Percentiles rank a stretch among this genome's conserved stretches.
These are phyloP conservation scores for Ophioceras dolichostomum DNA, from an alignment of 2,329 filamentous ascomycete genomes.

Conservation along the genomic window DNA sequence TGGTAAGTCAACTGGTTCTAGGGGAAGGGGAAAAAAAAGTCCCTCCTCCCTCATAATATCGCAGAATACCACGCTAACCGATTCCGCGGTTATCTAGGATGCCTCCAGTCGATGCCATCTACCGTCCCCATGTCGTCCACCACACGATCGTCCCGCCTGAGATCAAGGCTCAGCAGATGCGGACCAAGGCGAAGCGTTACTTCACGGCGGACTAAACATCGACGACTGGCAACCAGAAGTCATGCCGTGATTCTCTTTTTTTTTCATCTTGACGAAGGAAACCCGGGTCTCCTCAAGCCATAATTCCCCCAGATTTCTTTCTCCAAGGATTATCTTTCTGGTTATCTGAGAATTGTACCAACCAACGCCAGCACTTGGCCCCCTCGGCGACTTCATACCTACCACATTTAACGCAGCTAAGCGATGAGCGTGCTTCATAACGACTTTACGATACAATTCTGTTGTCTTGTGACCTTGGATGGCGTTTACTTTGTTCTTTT, in stretches of 20 bases:
- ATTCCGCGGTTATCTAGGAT: conserved; percentile 38
- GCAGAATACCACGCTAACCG: conserved; percentile 10
- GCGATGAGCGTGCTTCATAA: not conserved
- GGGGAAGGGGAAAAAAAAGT: too few relatives aligned
- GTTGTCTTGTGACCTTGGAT: too few relatives aligned
- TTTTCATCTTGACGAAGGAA: too few relatives aligned
- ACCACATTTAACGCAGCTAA: too few relatives aligned
- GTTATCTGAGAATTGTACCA: not conserved
- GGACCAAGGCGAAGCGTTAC: conserved; percentile 58
- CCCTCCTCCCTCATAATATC: too few relatives aligned
- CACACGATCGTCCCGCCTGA: conserved; percentile 64
- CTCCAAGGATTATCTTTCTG: not conserved
- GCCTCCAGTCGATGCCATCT: conserved; percentile 80
- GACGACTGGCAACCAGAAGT: too few relatives aligned
- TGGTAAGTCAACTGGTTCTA: conserved; percentile 40
- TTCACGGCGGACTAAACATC: conserved; percentile 55
- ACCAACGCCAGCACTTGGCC: too few relatives aligned
- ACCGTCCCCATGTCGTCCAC: conserved; percentile 86
- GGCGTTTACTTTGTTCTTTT: too few relatives aligned
- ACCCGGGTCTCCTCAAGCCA: too few relatives aligned
- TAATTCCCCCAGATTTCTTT: not conserved
- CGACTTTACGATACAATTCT: not conserved
- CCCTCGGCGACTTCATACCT: too few relatives aligned
- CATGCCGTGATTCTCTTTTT: too few relatives aligned
- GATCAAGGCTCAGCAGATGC: conserved; percentile 54